A percentile compares a stretch with the other conserved stretches of the same genome.
These are phyloP conservation scores for Penicillium thymicola DNA, from an alignment of 2,329 filamentous ascomycete species.

Conservation along the genomic window DNA sequence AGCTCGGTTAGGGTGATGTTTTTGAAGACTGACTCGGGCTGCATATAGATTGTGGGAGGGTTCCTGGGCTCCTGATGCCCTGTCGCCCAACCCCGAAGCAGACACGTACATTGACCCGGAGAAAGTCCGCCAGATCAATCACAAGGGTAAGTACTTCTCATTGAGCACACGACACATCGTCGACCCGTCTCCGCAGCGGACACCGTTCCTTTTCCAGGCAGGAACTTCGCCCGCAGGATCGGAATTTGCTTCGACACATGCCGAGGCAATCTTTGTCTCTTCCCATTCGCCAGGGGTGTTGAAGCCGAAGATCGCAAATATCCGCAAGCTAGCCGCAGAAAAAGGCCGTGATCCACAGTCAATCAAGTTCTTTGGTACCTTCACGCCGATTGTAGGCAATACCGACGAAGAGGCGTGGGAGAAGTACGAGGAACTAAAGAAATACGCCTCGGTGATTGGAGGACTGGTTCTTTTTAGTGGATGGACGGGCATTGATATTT, in stretches of 20 bases:
- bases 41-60: slow-evolving; percentile 50
- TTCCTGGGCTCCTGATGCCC: slow-evolving; percentile 58
- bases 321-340: slow-evolving; percentile 50
- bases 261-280: slow-evolving; percentile 60
- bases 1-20: not conserved
- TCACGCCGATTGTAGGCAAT: slow-evolving; percentile 50
- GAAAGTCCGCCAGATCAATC: slow-evolving; percentile 59
- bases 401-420: slow-evolving; percentile 53
- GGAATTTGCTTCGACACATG: slow-evolving; percentile 56
- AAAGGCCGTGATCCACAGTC: slow-evolving; percentile 55
- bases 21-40: not conserved
- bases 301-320: slow-evolving; percentile 51
- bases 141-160: slow-evolving; percentile 55
- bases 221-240: slow-evolving; percentile 58
- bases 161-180: slow-evolving; percentile 49
- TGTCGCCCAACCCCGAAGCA: slow-evolving; percentile 51
- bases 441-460: slow-evolving; percentile 53
- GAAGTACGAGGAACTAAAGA: slow-evolving; percentile 52
- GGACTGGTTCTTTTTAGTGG: slow-evolving; percentile 56
- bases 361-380: slow-evolving; percentile 55
- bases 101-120: slow-evolving; percentile 59
- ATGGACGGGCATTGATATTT: slow-evolving; percentile 61
- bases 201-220: slow-evolving; percentile 58
- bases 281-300: slow-evolving; percentile 52
- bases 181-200: slow-evolving; percentile 56